Evolutionary conservation across 2,329 filamentous ascomycete genomes (phyloP).

Genomic region (Fusarium pilosicola): DNA sequence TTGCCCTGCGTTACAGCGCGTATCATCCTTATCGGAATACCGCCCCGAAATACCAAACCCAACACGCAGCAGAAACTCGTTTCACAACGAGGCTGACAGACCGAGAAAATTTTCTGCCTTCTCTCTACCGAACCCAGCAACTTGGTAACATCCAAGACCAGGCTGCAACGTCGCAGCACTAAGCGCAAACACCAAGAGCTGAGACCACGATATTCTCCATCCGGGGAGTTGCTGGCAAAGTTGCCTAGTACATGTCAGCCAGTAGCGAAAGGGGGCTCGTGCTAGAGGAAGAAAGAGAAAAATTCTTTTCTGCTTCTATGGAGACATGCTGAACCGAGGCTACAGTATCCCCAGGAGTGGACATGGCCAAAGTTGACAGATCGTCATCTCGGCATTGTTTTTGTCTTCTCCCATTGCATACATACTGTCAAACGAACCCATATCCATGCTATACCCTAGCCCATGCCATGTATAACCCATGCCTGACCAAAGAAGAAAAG

Average conservation of each 20-base stretch:
- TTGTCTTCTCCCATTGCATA: background rate
- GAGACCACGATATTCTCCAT: conserved; percentile 9
- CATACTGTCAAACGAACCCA: background rate
- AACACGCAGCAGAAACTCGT: background rate
- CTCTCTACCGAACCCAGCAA: conserved; percentile 20
- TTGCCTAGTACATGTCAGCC: background rate
- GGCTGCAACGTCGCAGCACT: conserved; percentile 25
- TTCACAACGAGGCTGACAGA: conserved; percentile 24
- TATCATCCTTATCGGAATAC: conserved; percentile 1
- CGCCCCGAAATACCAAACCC: background rate
- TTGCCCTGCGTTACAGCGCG: background rate
- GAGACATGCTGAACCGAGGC: background rate
- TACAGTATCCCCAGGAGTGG: conserved; percentile 1
- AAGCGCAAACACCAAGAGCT: conserved; percentile 7
- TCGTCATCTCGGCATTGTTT: conserved; percentile 18
- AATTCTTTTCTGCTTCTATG: conserved; percentile 2
- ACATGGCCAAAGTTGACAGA: background rate
- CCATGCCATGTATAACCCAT: background rate
- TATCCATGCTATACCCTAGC: background rate
- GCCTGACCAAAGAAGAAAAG: conserved; percentile 3
- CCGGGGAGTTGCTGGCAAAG: conserved; percentile 1
- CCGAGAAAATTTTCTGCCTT: background rate
- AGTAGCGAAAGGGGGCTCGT: background rate
- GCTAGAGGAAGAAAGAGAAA: background rate
- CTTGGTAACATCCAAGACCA: conserved; percentile 17